A percentile compares a stretch with the other conserved stretches of the same genome.
Conservation (phyloP, 768 basidiomycete species). For the Hemileccinum impolitum region DNA sequence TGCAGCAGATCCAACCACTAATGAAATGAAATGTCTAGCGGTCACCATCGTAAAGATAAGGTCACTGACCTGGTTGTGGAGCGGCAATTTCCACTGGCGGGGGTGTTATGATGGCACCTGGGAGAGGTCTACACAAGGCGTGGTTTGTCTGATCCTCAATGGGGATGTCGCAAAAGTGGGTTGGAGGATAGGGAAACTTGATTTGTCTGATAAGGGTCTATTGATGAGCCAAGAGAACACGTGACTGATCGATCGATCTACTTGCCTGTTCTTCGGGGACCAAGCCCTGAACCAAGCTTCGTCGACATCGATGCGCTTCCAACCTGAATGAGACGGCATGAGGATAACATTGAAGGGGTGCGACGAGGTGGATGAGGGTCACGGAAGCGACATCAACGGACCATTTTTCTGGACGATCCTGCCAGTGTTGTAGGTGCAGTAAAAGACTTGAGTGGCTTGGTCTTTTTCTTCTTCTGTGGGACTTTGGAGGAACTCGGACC, state of each 20-base stretch:
- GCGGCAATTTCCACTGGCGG: constrained; percentile 22
- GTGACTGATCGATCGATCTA: constrained; percentile 1
- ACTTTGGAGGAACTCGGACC: constrained; percentile 36
- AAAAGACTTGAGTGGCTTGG: constrained; percentile 35
- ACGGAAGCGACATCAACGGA: constrained; percentile 19
- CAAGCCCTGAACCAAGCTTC: constrained; percentile 40
- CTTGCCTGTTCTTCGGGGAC: constrained; percentile 27
- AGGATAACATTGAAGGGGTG: background rate
- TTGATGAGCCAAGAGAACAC: background rate
- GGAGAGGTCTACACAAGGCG: constrained; percentile 44
- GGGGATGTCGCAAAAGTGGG: constrained; percentile 39
- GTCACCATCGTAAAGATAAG: background rate
- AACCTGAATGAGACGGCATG: constrained; percentile 31
- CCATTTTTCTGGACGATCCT: constrained; percentile 45
- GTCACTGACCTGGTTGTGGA: constrained; percentile 31
- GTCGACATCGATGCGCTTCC: constrained; percentile 45
- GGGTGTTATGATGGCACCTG: constrained; percentile 26
- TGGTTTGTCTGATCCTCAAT: constrained; percentile 36
- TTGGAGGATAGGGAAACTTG: constrained; percentile 39
- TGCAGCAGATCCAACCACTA: constrained; percentile 29
- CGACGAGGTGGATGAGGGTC: background rate
- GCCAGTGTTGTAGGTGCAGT: constrained; percentile 36
- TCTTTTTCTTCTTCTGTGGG: constrained; percentile 31
- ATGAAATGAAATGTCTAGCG: constrained; percentile 1
- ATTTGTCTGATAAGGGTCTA: constrained; percentile 24